phyloP scores from a whole-genome alignment of 305 asterid species.

The Plantago coronopus region DNA sequence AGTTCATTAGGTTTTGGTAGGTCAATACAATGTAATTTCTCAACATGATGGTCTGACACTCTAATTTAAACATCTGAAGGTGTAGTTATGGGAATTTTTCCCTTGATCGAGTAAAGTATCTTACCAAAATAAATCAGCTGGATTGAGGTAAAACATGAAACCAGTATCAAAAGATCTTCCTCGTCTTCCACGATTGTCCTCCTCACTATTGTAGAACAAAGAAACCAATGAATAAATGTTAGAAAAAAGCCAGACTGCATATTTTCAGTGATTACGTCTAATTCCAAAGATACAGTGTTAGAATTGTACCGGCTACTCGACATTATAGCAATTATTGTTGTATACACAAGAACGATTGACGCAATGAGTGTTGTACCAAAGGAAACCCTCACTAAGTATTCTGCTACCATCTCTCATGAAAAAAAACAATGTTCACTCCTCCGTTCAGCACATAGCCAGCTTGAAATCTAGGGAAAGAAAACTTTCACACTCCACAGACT shows the following conservation, averaged over 20 bases:
- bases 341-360: constrained; percentile 79
- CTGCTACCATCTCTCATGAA: constrained; percentile 69
- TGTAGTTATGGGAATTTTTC: not conserved
- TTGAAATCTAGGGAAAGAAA: constrained; percentile 3
- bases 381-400: constrained; percentile 80
- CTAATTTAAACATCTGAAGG: not conserved
- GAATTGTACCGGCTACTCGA: constrained; percentile 74
- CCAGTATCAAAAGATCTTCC: constrained; percentile 60
- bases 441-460: constrained; percentile 18
- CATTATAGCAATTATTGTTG: constrained; percentile 71
- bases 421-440: constrained; percentile 15
- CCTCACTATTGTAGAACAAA: constrained; percentile 53
- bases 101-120: constrained; percentile 18
- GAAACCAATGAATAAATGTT: constrained; percentile 8
- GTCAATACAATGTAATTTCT: not conserved
- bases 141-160: constrained; percentile 47
- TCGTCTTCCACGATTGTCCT: constrained; percentile 70
- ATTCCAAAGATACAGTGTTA: not conserved
- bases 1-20: not conserved
- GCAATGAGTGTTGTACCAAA: constrained; percentile 94
- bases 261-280: not conserved
- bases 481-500: not conserved
- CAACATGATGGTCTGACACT: not conserved
- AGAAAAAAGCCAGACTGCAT: constrained; percentile 7
- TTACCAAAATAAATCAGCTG: constrained; percentile 76